Base-by-base conservation (phyloP, 306 rosid species). In the Oxytropis ochrocephala region DNA sequence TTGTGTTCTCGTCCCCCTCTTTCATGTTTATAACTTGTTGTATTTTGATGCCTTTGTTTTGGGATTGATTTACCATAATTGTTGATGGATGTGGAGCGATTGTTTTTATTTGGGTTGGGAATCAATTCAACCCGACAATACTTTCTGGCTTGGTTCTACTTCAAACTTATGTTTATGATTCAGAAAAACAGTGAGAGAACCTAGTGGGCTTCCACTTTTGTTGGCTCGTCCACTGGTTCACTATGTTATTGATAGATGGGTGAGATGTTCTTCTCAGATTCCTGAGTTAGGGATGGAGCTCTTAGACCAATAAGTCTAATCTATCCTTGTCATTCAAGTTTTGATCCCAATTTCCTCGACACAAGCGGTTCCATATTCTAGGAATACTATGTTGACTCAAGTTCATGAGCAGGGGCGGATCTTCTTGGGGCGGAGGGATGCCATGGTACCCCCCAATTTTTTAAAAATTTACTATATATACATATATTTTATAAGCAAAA, bases 61-160 rank as follows among this genome's bases (percentile, higher is more conserved):
- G 18, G 46, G 44, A 47, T 67, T 68, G 47, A 43, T 76, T 46
- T 74, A 18, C 36, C 48, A 5, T 64, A 10, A 32, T 18, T 68
- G 12, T 47, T 51, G 14, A 57, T 43, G 48, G 32, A 33, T 8
- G 65, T 27, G 6, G 48, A 17, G 0, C 4, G 7, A 39, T 44
- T 21, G 13, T 35, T 75, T 46, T 44, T 50, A 7, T 50, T 13
- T 21, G 9, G 6, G 11, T 52, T 52, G 59, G 16, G 35, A 48
- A 48, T 13, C 21, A 48, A 16, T 48, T 1, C 3, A 14, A 14
- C 24, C 10, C 18, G 24, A 5, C 43, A 64, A 47, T 69, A 44
- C 60, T 55, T 8, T 58, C 19, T 64, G 68, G 69, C 58, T 75
- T 63, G 38, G 35, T 62, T 43, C 49, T 7, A 4, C n/a, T 73